These are phyloP conservation scores for Verticillium nonalfalfae DNA, from an alignment of 2,329 filamentous ascomycete genomes.

Conservation along the genomic window DNA sequence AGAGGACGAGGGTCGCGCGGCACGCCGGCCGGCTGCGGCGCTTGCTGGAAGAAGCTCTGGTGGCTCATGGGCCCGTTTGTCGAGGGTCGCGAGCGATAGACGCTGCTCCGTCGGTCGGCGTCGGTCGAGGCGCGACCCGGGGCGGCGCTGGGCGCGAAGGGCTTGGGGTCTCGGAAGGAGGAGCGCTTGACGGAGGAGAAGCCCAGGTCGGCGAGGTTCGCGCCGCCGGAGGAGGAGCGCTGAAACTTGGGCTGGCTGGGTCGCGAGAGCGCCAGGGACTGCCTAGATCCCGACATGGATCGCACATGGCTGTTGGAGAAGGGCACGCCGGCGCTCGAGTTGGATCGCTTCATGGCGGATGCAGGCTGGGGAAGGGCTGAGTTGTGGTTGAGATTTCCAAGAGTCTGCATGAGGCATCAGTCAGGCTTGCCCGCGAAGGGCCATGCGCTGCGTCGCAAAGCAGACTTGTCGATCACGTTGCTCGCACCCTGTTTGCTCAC, in stretches of 20 bases:
- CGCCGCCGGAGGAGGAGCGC: constrained; percentile 76
- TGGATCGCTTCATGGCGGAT: constrained; percentile 91
- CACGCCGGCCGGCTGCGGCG: constrained; percentile 72
- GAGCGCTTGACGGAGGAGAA: constrained; percentile 80
- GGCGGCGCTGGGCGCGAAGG: constrained; percentile 14
- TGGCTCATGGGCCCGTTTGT: constrained; percentile 61
- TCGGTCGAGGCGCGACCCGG: constrained; percentile 41
- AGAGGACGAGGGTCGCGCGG: constrained; percentile 83
- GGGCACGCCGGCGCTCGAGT: constrained; percentile 62
- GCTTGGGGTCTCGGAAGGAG: constrained; percentile 70
- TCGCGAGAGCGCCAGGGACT: constrained; percentile 77
- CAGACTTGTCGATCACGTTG: not conserved
- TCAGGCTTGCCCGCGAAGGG: not conserved
- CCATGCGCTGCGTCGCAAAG: not conserved
- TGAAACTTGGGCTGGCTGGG: constrained; percentile 85
- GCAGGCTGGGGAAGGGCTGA: constrained; percentile 83
- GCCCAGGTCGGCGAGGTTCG: constrained; percentile 72
- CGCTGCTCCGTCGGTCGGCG: constrained; percentile 70
- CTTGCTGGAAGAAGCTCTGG: constrained; percentile 93
- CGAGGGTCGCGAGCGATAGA: constrained; percentile 67
- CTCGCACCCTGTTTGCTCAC: constrained; percentile 40
- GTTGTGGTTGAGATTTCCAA: constrained; percentile 77
- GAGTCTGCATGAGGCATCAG: constrained; percentile 52
- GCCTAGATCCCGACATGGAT: constrained; percentile 74
- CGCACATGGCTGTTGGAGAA: constrained; percentile 67